Base-by-base conservation (phyloP, 2,329 filamentous ascomycete species). In the Talaromyces rugulosus region DNA sequence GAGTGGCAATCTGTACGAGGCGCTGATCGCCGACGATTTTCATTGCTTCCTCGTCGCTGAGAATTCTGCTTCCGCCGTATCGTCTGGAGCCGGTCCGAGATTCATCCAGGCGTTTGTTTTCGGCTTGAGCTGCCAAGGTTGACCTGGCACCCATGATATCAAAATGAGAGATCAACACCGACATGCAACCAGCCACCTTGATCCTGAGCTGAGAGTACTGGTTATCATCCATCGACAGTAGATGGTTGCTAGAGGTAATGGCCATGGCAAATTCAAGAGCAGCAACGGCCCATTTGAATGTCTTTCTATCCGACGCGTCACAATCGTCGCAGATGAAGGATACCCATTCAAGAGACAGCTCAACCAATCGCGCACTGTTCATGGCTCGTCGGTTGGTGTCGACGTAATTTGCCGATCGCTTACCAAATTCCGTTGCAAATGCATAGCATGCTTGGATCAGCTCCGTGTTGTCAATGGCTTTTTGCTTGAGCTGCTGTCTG, bases 301-400 rank as follows among this genome's bases (percentile, higher is more conserved):
- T 97, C 78, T 94, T 96, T 68, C 94, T 87, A 75, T 99, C 95
- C 4, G 92, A 92, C 9, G 95, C 91, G 68, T 96, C 85, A 75
- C 95, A 99, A 75, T 99, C 95, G 71, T 98, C 94, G 71, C 93
- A 96, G 67, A 99, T 95, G 75, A 99, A 99, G 72, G 91, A 93
- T 16, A 99, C 90, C 95, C 95, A 99, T 74, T 99, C 94, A 11
- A 99, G 82, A 4, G 93, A 92, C 59, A 99, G 83, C 72, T 96
- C 91, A 12, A 94, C 96, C 60, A 99, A 84, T 74, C 96, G 96
- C 68, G 96, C 84, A 75, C 96, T 97, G 78, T 98, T 98, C 91
- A 98, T 96, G 68, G 96, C 91, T 56, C 94, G 89, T 60, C 95
- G 84, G 72, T 96, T 98, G 74, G 91, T 90, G 77, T 99, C 95